Evolutionary conservation across 345 rosid genomes (phyloP).

Genomic region (Arabidopsis arenosa): DNA sequence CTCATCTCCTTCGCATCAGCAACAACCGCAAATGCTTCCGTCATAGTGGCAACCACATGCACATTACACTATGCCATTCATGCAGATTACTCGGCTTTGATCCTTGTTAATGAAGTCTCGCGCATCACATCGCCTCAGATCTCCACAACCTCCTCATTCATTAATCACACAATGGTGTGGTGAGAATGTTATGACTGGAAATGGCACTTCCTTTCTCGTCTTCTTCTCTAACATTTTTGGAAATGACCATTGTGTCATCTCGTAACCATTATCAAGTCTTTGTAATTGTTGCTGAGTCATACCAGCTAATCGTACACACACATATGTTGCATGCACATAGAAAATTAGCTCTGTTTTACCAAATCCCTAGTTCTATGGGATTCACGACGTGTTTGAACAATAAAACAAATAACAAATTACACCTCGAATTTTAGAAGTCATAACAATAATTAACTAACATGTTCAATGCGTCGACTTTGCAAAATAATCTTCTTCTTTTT

Average conservation of each 20-base stretch:
- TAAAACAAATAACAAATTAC: neutral
- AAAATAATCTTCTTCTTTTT: neutral
- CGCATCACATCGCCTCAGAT: too few species aligned
- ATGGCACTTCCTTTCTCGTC: too few species aligned
- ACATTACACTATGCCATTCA: too few species aligned
- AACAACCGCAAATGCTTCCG: too few species aligned
- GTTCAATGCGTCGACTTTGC: conserved; percentile 24
- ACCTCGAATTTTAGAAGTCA: conserved; percentile 19
- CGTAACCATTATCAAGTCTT: neutral
- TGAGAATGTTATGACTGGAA: too few species aligned
- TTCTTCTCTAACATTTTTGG: too few species aligned
- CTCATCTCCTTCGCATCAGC: too few species aligned
- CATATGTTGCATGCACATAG: neutral
- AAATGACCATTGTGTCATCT: neutral
- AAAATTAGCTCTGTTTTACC: neutral
- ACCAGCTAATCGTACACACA: neutral
- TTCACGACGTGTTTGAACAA: conserved; percentile 6
- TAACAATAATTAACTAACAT: conserved; percentile 14
- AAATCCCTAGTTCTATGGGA: conserved; percentile 28
- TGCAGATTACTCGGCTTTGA: too few species aligned
- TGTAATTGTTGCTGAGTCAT: neutral
- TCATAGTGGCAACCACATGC: too few species aligned
- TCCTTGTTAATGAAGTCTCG: too few species aligned
- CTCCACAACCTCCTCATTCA: too few species aligned
- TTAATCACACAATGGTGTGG: too few species aligned